Base-by-base conservation (phyloP, 352 stramenopile genomes). In the Phytopythium vexans region DNA sequence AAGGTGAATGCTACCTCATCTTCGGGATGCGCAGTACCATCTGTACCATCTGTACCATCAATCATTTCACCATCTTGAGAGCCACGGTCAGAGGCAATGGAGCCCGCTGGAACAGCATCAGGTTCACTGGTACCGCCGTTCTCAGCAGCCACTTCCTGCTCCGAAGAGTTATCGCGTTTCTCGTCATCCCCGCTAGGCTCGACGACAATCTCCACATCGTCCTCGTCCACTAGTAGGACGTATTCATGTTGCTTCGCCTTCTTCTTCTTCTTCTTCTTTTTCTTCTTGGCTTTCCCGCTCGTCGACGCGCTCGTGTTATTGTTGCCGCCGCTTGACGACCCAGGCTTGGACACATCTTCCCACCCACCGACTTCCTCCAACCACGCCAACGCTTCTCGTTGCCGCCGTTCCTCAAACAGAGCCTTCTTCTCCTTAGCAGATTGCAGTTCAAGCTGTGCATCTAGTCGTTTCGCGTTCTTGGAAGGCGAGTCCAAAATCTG, bases 361-460 rank as follows among this genome's bases (percentile, higher is more conserved):
- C 60, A 39, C 6, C 50, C 33, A 31, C 39, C 33, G n/a, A 53
- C 47, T 33, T 76, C 68, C 11, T 81, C 69, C 4, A 67, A 55
- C 77, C 79, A 90, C 6, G 68, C 66, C 7, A 86, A 16, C 10
- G 82, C 82, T 37, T 86, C 72, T 8, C 62, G 57, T 14, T 80
- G 68, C 43, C 70, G 70, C 38, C 68, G 54, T 40, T 79, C 60
- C 52, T 82, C 62, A 16, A 68, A 75, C 5, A 55, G 55, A 14
- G 37, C 43, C 11, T 82, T 74, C 47, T 75, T 73, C 33, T 77
- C 68, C 2, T 58, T 32, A 6, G 74, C 79, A 9, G 81, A 77
- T 36, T 88, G 80, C 34, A 84, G 58, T 33, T 93, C 83, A 35
- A 90, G 59, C 62, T 93, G 83, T 7, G 83, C 80, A n/a, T 93